A percentile compares a stretch with the other conserved stretches of the same genome.
Conservation (phyloP, 768 basidiomycete species). For the Botryobasidium botryosum region DNA sequence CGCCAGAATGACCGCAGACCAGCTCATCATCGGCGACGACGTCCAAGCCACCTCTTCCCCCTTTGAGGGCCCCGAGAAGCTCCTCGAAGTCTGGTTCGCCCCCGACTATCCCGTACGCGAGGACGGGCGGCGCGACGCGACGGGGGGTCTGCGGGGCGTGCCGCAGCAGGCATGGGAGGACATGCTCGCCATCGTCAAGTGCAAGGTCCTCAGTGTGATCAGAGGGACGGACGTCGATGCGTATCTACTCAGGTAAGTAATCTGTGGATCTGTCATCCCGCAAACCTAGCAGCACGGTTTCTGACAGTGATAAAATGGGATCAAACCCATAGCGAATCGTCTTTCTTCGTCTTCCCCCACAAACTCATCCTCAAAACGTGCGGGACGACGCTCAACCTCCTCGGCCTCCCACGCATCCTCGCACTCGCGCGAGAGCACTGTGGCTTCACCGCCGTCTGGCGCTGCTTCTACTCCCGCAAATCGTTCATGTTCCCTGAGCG, state of each 20-base stretch:
- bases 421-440: constrained; percentile 69
- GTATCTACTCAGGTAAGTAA: constrained; percentile 75
- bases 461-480: constrained; percentile 96
- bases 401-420: constrained; percentile 87
- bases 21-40: no score
- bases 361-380: constrained; percentile 97
- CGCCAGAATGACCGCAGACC: no score
- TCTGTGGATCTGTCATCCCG: not conserved
- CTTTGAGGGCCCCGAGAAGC: constrained; percentile 89
- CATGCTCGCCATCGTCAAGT: constrained; percentile 92
- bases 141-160: constrained; percentile 57
- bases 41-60: constrained; percentile 20
- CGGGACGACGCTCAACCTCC: constrained; percentile 92
- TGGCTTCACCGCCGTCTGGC: constrained; percentile 51
- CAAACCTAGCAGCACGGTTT: not conserved
- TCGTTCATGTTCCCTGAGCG: constrained; percentile 99
- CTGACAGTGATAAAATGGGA: not conserved
- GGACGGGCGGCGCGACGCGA: constrained; percentile 19
- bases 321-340: constrained; percentile 65
- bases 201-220: constrained; percentile 84
- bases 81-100: constrained; percentile 95
- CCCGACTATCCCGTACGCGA: constrained; percentile 40
- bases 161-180: constrained; percentile 75
- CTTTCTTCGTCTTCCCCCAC: constrained; percentile 87
- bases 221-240: constrained; percentile 86